These are phyloP conservation scores for Urochloa ruziziensis DNA, from an alignment of 176 grass and related monocot species.

Conservation along the genomic window DNA sequence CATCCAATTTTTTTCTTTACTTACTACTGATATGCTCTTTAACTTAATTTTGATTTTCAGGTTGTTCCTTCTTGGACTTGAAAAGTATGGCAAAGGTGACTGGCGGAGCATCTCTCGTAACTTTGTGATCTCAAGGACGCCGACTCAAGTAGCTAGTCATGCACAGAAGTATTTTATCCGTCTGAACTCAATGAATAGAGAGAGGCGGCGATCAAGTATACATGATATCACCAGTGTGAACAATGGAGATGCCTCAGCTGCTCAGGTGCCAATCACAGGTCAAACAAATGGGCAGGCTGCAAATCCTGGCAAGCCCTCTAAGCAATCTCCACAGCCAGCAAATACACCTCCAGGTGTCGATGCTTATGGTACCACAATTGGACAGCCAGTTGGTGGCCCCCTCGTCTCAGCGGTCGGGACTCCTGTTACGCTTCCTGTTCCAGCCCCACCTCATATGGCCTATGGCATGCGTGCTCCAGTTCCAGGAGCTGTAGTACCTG, in stretches of 20 bases:
- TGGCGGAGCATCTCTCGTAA: constrained; percentile 97
- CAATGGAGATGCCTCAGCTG: constrained; percentile 47
- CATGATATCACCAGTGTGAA: constrained; percentile 89
- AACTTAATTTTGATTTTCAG: constrained; percentile 45
- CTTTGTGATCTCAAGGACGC: constrained; percentile 96
- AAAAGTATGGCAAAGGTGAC: constrained; percentile 96
- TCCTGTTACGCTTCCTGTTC: constrained; percentile 64
- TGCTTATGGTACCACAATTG: constrained; percentile 75
- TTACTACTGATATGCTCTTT: neutral
- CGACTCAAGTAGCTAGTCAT: constrained; percentile 92
- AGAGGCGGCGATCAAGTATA: constrained; percentile 86
- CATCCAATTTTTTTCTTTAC: neutral
- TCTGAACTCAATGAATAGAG: constrained; percentile 87
- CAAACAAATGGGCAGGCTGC: constrained; percentile 49
- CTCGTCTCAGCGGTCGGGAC: constrained; percentile 81
- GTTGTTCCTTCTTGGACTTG: constrained; percentile 91
- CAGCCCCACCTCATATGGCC: constrained; percentile 64
- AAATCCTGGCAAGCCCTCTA: constrained; percentile 51
- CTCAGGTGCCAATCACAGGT: constrained; percentile 69
- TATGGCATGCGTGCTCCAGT: constrained; percentile 57
- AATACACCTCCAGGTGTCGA: constrained; percentile 40
- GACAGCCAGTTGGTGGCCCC: constrained; percentile 76
- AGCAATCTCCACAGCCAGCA: constrained; percentile 51
- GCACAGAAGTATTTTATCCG: constrained; percentile 97
- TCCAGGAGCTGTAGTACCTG: constrained; percentile 57